Percentiles rank a stretch among this genome's conserved stretches.
Conservation (phyloP, 257 asterid species). For the Forsythia suspensa region DNA sequence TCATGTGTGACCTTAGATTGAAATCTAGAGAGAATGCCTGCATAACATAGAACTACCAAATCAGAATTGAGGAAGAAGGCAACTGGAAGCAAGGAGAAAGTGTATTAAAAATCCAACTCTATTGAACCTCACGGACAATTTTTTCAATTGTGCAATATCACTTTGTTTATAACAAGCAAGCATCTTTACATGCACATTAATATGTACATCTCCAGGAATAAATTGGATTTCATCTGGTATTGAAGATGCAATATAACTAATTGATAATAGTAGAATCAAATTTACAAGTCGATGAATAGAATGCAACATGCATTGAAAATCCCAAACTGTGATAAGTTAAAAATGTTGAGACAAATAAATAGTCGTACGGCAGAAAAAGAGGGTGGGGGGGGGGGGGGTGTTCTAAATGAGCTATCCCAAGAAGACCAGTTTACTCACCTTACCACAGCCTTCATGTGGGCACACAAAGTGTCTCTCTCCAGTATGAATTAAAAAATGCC, state of each 20-base stretch:
- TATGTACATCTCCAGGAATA: neutral
- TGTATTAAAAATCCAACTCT: neutral
- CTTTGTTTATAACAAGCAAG: neutral
- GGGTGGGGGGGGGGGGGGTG: neutral
- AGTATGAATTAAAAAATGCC: constrained; percentile 95
- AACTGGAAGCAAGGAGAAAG: neutral
- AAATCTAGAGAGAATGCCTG: constrained; percentile 99
- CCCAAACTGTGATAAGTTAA: neutral
- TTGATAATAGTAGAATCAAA: neutral
- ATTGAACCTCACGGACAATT: neutral
- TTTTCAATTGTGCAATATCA: neutral
- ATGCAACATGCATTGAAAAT: neutral
- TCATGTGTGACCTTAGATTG: constrained; percentile 97
- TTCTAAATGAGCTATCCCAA: constrained; percentile 1
- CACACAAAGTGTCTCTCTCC: constrained; percentile 97
- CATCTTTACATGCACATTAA: neutral
- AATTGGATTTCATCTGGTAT: neutral
- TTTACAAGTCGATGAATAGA: neutral
- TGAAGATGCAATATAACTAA: neutral
- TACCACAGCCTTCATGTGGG: constrained; percentile 99
- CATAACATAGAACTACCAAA: constrained; percentile 1
- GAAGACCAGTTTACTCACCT: constrained; percentile 57
- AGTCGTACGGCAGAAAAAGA: neutral
- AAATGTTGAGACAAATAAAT: neutral
- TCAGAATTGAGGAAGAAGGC: constrained; percentile 11